Base-by-base conservation (phyloP, 148 eudicot species). In the Tetragonia tetragonoides region DNA sequence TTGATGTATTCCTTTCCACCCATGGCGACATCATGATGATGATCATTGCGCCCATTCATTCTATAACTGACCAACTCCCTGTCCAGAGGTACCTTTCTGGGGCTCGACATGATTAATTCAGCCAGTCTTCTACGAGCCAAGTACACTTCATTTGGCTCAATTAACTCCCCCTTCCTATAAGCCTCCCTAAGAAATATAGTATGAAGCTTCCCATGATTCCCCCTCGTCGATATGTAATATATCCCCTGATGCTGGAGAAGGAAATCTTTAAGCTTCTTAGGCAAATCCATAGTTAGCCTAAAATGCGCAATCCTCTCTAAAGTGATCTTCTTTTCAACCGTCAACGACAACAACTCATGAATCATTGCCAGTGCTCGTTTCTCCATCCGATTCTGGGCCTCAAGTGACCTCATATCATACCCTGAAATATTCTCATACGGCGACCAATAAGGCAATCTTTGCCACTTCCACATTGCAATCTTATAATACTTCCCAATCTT, bases 401-500 rank as follows among this genome's bases (percentile, higher is more conserved):
- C 99, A 4, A 84, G 66, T 3, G 99, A 93, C 80, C 99, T 84
- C 97, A 93, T 72, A 76, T 95, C 99, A 76, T 91, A 93, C 60
- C 91, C 97, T 2, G 91, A 88, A 21, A 96, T 79, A 81, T 96
- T 92, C 78, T 93, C 99, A 75, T 96, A 96, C 0, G 97, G 99
- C 7, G 98, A 91, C 99, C 99, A 96, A 83, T 96, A 96, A 1
- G 99, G 99, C 79, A 93, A 47, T 80, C 99, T 75, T 79, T 96
- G 99, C 99, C 99, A 96, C 72, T 91, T 93, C 99, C 99, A 93
- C 79, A 96, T 86, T 6, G 92, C 99, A 83, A 93, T 93, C 80
- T 87, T 96, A 74, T 82, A 96, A 76, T 91, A 93, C 86, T 95
- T 95, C 11, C 91, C 89, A 24, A 87, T 83, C 85, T 84, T 95